Evolutionary conservation across 2,329 filamentous ascomycete genomes (phyloP).

Genomic region (Graphilbum sp.): DNA sequence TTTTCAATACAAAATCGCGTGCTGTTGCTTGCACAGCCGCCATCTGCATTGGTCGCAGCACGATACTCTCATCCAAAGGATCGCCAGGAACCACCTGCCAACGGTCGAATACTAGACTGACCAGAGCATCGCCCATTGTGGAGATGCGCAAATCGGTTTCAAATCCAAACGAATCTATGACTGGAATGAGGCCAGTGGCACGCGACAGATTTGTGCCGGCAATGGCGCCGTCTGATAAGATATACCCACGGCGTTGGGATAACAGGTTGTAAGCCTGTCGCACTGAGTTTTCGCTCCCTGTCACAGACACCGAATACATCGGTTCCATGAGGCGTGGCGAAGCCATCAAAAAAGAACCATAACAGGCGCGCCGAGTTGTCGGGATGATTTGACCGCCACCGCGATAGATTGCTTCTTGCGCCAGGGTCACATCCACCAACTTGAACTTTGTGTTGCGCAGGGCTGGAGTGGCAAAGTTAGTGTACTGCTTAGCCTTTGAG

Average conservation of each 20-base stretch:
- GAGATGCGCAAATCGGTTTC: constrained; percentile 95
- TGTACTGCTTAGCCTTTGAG: no score
- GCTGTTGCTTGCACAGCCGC: constrained; percentile 79
- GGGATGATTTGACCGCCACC: constrained; percentile 96
- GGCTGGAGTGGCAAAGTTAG: no score
- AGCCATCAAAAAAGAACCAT: constrained; percentile 93
- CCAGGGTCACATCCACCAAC: constrained; percentile 77
- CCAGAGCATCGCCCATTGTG: constrained; percentile 80
- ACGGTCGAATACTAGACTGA: constrained; percentile 84
- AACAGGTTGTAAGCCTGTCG: constrained; percentile 84
- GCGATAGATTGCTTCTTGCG: constrained; percentile 80
- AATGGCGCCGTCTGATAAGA: constrained; percentile 84
- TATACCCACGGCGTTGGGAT: constrained; percentile 74
- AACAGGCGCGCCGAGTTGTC: constrained; percentile 80
- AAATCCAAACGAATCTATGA: constrained; percentile 95
- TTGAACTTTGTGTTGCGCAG: constrained; percentile 98
- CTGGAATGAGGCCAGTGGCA: constrained; percentile 78
- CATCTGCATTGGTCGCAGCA: constrained; percentile 70
- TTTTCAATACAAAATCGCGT: constrained; percentile 93
- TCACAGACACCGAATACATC: constrained; percentile 83
- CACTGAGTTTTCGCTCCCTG: constrained; percentile 77
- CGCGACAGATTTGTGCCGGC: constrained; percentile 89
- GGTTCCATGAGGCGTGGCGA: constrained; percentile 95
- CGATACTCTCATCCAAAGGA: constrained; percentile 74
- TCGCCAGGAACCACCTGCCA: constrained; percentile 96